A percentile compares a stretch with the other conserved stretches of the same genome.
Evolutionary conservation across 345 rosid species (phyloP).

Genomic region (Eutrema heterophyllum): DNA sequence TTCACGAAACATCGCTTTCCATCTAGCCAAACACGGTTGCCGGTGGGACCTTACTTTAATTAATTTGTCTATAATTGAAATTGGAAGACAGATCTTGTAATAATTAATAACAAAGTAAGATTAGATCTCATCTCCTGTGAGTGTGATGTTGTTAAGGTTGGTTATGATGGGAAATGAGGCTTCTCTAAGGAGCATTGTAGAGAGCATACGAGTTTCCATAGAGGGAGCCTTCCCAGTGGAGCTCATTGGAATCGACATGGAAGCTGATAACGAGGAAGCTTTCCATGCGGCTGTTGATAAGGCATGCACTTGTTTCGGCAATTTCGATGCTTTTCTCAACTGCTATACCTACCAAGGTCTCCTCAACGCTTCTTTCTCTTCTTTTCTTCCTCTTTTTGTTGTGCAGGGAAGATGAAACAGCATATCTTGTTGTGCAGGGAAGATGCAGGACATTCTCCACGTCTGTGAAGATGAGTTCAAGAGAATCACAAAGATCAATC

Average conservation of each 20-base stretch:
- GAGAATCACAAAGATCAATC: slow-evolving; percentile 51
- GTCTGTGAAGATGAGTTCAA: slow-evolving; percentile 57
- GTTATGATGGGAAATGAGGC: slow-evolving; percentile 75
- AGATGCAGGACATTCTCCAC: slow-evolving; percentile 61
- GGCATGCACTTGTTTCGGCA: slow-evolving; percentile 52
- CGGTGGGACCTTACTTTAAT: slow-evolving; percentile 45
- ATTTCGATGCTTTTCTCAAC: slow-evolving; percentile 73
- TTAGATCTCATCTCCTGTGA: too few species aligned
- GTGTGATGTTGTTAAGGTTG: too few species aligned
- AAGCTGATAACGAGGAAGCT: slow-evolving; percentile 53
- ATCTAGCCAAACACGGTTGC: slow-evolving; percentile 76
- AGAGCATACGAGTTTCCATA: slow-evolving; percentile 38
- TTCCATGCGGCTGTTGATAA: slow-evolving; percentile 71
- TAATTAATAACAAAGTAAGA: too few species aligned
- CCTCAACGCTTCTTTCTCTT: background rate
- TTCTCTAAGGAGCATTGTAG: slow-evolving; percentile 37
- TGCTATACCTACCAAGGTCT: slow-evolving; percentile 66
- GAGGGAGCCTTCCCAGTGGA: slow-evolving; percentile 39
- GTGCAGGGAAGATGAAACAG: background rate
- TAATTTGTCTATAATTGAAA: too few species aligned
- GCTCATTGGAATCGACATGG: slow-evolving; percentile 70
- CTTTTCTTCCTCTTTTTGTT: too few species aligned
- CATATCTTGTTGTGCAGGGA: slow-evolving; percentile 28
- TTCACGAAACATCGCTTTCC: slow-evolving; percentile 61
- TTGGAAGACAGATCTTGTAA: too few species aligned